Conservation (phyloP, 164 flowering plant species). For the Magnolia officinalis region DNA sequence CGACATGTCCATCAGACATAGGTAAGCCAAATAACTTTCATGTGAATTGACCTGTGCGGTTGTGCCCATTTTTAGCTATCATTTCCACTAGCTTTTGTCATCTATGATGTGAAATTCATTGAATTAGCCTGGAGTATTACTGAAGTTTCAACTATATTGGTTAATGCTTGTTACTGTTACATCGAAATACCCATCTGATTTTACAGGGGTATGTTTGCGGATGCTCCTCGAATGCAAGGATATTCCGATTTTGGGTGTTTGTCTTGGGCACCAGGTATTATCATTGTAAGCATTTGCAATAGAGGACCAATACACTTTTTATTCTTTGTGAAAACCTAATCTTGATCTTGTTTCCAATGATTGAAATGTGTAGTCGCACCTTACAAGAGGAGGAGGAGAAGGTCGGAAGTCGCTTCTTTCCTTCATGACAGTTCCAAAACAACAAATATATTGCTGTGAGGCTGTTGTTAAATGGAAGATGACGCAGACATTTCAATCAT, state of each 20-base stretch:
- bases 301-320: background rate
- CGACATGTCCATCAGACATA: constrained; percentile 77
- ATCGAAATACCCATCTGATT: background rate
- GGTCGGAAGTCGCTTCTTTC: background rate
- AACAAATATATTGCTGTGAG: background rate
- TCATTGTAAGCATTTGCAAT: background rate
- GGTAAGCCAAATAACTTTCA: constrained; percentile 39
- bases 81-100: background rate
- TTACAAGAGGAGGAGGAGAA: background rate
- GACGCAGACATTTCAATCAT: background rate
- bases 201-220: constrained; percentile 79
- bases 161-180: background rate
- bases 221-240: constrained; percentile 77
- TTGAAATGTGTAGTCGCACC: background rate
- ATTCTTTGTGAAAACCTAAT: background rate
- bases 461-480: background rate
- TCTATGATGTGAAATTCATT: background rate
- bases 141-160: background rate
- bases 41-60: background rate
- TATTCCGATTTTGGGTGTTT: constrained; percentile 95
- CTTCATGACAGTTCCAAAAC: background rate
- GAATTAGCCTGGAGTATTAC: background rate
- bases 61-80: background rate
- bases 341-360: background rate
- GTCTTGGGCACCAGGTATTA: constrained; percentile 97